Evolutionary conservation across 169 alveolate species (phyloP), one percentile per base, ranked within the genome.

Genomic region (Amoebophrya sp.): DNA sequence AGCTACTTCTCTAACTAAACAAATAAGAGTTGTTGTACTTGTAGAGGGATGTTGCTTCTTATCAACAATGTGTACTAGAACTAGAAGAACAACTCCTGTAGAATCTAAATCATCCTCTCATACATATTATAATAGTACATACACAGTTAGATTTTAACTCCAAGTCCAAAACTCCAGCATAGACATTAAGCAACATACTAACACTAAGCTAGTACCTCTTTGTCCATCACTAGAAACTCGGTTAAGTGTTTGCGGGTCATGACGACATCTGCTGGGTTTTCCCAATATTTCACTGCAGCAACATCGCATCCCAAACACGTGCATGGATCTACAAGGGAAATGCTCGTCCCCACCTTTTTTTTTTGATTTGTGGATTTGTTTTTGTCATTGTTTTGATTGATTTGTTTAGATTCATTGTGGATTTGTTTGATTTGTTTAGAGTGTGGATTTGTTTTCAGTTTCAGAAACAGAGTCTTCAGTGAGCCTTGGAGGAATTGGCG

Each of bases 301-400:
- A 97, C 90, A 90, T 98, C 98, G 65, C 94, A 93, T 89, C 95
- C 93, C 92, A 95, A 94, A 94, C 95, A 95, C 0, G 98, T 94
- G 55, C 95, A 94, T 0, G 98, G 97, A 94, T 97, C 98, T 10
- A 96, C 93, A 55, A 97, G 94, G 78, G 95, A 96, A 34, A 97
- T 94, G 34, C 94, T 94, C 23, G 95, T 96, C 41, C 98, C 94
- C 38, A 98, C 95, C 92, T 97, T 96, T 41, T 93, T 92, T 83
- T 65, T 26, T 29, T 65, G 83, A 65, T 65, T n/a, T n/a, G n/a
- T n/a, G n/a, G n/a, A n/a, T n/a, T n/a, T n/a, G n/a, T n/a, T n/a
- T n/a, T n/a, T 23, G 76, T 23, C 76, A 10, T 53, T 23, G n/a
- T 53, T 23, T 53, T 53, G 76, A 10, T 53, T 23, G 76, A 53